Evolutionary conservation across 2,329 filamentous ascomycete species (phyloP).

Genomic region (Aspergillus bombycis): DNA sequence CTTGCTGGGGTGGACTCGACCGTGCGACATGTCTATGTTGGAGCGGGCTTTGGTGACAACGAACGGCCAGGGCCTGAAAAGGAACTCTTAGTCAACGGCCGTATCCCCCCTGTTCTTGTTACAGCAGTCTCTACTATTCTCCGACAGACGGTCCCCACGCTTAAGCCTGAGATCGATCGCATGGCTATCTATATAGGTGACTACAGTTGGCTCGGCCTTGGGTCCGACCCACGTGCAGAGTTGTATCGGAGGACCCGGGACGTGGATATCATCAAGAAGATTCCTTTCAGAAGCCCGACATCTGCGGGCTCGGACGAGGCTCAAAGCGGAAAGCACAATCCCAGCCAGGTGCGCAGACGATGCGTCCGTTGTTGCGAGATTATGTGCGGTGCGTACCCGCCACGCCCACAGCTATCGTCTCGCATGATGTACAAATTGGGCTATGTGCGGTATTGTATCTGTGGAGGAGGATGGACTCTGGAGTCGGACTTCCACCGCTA

Average conservation of each 20-base stretch:
- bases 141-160: constrained; percentile 54
- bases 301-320: neutral
- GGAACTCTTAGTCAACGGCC: constrained; percentile 56
- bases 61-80: constrained; percentile 55
- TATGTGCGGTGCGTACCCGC: constrained; percentile 63
- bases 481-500: constrained; percentile 28
- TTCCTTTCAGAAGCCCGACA: constrained; percentile 28
- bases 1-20: constrained; percentile 68
- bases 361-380: constrained; percentile 66
- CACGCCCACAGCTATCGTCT: constrained; percentile 39
- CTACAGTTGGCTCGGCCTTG: constrained; percentile 69
- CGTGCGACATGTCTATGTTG: constrained; percentile 61
- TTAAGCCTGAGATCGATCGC: constrained; percentile 65
- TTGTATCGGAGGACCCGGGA: constrained; percentile 65
- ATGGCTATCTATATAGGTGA: constrained; percentile 73
- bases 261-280: constrained; percentile 60
- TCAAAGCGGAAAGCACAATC: constrained; percentile 8
- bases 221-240: constrained; percentile 60
- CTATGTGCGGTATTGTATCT: constrained; percentile 43
- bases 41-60: constrained; percentile 46
- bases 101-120: constrained; percentile 55
- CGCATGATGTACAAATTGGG: constrained; percentile 43
- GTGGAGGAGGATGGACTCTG: constrained; percentile 45
- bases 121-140: constrained; percentile 54
- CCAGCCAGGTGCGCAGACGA: constrained; percentile 40